These are phyloP conservation scores for Turnera subulata DNA, from an alignment of 345 rosid species.

Conservation along the genomic window DNA sequence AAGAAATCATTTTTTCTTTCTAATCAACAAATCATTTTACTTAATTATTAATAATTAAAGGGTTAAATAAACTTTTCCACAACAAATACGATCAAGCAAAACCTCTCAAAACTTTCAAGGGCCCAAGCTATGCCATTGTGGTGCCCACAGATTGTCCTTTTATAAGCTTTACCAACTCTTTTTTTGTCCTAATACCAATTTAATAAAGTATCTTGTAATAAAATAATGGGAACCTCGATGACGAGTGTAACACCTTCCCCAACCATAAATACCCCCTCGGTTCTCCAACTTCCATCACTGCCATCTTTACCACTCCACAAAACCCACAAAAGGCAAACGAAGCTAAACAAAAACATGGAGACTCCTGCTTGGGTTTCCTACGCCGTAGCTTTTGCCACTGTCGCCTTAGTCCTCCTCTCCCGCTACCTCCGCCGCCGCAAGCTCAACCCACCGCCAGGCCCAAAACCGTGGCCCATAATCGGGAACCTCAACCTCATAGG, in stretches of 20 bases:
- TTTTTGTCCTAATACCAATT: background rate
- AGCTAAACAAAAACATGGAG: constrained; percentile 3
- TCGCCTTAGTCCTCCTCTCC: constrained; percentile 33
- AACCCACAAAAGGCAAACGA: background rate
- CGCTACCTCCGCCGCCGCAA: constrained; percentile 29
- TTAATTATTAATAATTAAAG: no score
- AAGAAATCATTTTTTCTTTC: no score
- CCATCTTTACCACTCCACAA: background rate
- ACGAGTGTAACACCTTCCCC: no score
- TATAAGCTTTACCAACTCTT: background rate
- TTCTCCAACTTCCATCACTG: background rate
- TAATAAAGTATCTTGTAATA: background rate
- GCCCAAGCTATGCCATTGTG: no score
- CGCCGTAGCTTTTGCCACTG: constrained; percentile 24
- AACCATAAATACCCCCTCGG: background rate
- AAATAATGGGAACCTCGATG: no score
- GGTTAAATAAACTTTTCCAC: no score
- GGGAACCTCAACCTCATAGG: constrained; percentile 68
- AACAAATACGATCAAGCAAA: no score
- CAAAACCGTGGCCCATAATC: constrained; percentile 62
- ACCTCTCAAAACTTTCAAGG: no score
- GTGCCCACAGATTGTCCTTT: no score
- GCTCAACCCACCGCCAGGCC: constrained; percentile 54
- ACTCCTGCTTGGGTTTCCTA: constrained; percentile 13
- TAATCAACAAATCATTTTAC: no score